Evolutionary conservation across 768 basidiomycete species (phyloP).

Genomic region (Kwoniella newhampshirensis): DNA sequence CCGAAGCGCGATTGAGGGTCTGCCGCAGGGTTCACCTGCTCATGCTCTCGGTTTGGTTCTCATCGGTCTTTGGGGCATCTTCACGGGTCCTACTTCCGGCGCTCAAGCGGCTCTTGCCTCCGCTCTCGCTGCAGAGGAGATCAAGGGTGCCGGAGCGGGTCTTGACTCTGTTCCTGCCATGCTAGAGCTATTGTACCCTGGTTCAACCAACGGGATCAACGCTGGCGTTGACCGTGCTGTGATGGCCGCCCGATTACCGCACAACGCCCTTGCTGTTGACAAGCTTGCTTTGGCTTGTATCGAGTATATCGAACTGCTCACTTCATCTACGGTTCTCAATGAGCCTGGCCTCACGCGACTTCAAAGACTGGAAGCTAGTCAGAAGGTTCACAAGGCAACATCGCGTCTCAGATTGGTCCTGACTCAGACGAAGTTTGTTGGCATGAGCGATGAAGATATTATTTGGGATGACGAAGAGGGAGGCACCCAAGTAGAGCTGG

Average conservation of each 20-base stretch:
- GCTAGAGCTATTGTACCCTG: constrained; percentile 43
- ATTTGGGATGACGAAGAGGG: constrained; percentile 3
- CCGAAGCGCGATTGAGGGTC: constrained; percentile 28
- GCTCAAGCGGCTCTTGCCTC: constrained; percentile 44
- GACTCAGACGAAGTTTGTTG: constrained; percentile 43
- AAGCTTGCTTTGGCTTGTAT: constrained; percentile 49
- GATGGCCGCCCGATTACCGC: neutral
- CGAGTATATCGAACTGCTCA: constrained; percentile 41
- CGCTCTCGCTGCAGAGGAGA: constrained; percentile 45
- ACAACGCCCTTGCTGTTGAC: constrained; percentile 42
- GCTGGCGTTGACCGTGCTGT: neutral
- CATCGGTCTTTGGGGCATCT: constrained; percentile 49
- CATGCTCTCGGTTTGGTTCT: constrained; percentile 50
- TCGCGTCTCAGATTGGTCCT: constrained; percentile 35
- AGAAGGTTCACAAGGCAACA: constrained; percentile 25
- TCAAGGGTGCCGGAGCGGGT: constrained; percentile 25
- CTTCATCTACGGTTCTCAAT: constrained; percentile 18
- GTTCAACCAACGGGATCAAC: constrained; percentile 18
- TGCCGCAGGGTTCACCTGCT: constrained; percentile 39
- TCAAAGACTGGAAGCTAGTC: constrained; percentile 19
- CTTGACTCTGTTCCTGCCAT: constrained; percentile 42
- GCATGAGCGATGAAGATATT: constrained; percentile 13
- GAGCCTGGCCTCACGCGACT: neutral
- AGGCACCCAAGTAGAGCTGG: neutral
- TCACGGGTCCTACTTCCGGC: constrained; percentile 34